A percentile compares a stretch with the other conserved stretches of the same genome.
phyloP scores from a whole-genome alignment of 2,329 filamentous ascomycete genomes.

The Colletotrichum trifolii region DNA sequence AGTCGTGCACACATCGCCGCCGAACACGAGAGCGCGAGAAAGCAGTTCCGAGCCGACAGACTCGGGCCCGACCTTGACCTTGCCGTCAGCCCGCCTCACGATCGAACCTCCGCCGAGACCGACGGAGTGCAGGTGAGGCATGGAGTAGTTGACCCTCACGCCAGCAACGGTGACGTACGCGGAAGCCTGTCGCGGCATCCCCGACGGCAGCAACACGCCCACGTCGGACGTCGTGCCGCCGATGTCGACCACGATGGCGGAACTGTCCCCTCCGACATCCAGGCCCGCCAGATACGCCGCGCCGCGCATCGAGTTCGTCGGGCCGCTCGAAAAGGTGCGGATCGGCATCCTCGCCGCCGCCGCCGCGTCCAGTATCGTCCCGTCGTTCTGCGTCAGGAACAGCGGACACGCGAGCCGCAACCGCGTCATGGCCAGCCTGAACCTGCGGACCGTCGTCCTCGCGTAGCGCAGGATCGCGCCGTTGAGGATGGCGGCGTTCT shows the following conservation, averaged over 20 bases:
- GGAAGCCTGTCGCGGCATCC: conserved; percentile 71
- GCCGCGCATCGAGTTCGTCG: conserved; percentile 62
- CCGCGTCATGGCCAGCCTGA: conserved; percentile 61
- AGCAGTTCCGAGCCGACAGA: conserved; percentile 60
- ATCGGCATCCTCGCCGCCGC: conserved; percentile 67
- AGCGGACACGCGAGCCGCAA: conserved; percentile 64
- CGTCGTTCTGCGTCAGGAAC: conserved; percentile 73
- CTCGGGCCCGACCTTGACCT: conserved; percentile 59
- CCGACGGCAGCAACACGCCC: conserved; percentile 63
- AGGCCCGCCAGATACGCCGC: conserved; percentile 59
- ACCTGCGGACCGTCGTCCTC: conserved; percentile 61
- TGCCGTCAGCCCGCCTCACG: conserved; percentile 45
- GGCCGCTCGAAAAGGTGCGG: conserved; percentile 59
- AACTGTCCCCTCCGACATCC: conserved; percentile 45
- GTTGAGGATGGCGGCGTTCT: conserved; percentile 74
- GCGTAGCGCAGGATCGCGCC: conserved; percentile 63
- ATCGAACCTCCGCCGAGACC: conserved; percentile 54
- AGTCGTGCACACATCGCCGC: conserved; percentile 57
- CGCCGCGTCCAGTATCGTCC: conserved; percentile 66
- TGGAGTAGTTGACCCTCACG: conserved; percentile 70
- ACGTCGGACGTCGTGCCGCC: conserved; percentile 66
- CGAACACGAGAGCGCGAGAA: conserved; percentile 58
- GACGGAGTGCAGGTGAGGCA: conserved; percentile 35
- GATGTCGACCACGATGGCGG: conserved; percentile 59
- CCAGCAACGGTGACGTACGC: conserved; percentile 72